These are phyloP conservation scores for Cordyceps cateniannulata DNA, from an alignment of 2,329 filamentous ascomycete genomes.

Conservation along the genomic window DNA sequence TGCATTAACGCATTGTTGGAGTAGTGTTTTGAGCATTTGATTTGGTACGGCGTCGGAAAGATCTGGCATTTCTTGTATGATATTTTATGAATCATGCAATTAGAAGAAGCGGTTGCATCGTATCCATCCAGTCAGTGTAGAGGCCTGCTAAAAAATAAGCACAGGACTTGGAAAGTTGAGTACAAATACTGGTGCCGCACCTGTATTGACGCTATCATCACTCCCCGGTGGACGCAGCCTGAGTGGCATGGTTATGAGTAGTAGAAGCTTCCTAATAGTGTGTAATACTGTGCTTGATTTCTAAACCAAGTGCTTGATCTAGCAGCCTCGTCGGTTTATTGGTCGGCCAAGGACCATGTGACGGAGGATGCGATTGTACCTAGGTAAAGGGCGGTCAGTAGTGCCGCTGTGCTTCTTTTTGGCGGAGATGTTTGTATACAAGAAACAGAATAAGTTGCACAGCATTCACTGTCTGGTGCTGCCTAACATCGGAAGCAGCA, in stretches of 20 bases:
- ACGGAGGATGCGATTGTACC: not conserved
- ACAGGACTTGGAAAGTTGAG: too few relatives aligned
- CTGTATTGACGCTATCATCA: too few relatives aligned
- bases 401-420: not conserved
- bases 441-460: not conserved
- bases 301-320: too few relatives aligned
- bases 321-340: too few relatives aligned
- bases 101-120: not conserved
- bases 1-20: conserved; percentile 6
- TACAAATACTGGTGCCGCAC: too few relatives aligned
- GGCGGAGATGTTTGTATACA: not conserved
- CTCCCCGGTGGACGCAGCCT: too few relatives aligned
- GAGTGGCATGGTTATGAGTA: too few relatives aligned
- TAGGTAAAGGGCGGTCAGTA: not conserved
- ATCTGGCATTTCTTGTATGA: conserved; percentile 6
- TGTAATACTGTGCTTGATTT: too few relatives aligned
- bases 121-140: not conserved
- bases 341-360: not conserved
- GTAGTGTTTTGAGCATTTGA: not conserved
- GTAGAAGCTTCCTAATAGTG: too few relatives aligned
- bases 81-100: conserved; percentile 6
- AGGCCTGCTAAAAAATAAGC: too few relatives aligned
- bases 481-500: not conserved
- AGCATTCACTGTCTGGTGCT: not conserved
- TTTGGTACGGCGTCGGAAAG: not conserved